Evolutionary conservation across 2,329 filamentous ascomycete species (phyloP), one percentile per base, ranked within the genome.

Genomic region (Colletotrichum graminicola): DNA sequence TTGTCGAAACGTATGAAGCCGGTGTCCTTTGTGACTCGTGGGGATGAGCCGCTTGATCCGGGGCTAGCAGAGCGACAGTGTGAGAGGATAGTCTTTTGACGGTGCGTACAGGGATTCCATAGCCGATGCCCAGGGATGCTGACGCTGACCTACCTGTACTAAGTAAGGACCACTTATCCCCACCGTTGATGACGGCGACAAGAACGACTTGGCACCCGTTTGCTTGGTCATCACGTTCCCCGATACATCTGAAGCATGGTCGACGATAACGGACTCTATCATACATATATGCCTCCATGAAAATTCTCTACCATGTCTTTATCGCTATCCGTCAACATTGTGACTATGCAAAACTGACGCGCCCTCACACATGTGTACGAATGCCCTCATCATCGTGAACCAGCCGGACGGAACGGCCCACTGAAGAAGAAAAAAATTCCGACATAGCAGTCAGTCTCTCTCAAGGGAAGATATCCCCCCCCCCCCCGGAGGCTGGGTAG

Each of bases 61-160:
- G 55, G 29, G 54, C 49, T 72, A 69, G 69, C 65, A 64, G n/a
- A 21, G 12, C 47, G 60, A 69, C 65, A 64, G 69, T 69, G 54
- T 43, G 69, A 41, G 21, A 8, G 55, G 29, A 64, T 69, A 61
- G 54, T 60, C 54, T 69, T 64, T 69, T 14, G 23, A 71, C 68
- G 52, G 68, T 71, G 59, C 65, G 65, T 64, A 21, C 63, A 59
- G 52, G 59, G 68, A 60, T 49, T 41, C 47, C 36, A 56, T n/a
- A 45, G 68, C 68, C 36, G 51, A 36, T 39, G 45, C 65, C 45
- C 29, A 41, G 54, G 36, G 43, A 47, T 29, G 54, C 64, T 71
- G 69, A 72, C 69, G 69, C 66, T 69, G 66, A 69, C 69, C 60
- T 54, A 41, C n/a, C n/a, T n/a, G n/a, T n/a, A n/a, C 29, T 29